Percentiles rank a stretch among this genome's conserved stretches.
Evolutionary conservation across 2,329 filamentous ascomycete species (phyloP).

Genomic region (Penicillium sp.): DNA sequence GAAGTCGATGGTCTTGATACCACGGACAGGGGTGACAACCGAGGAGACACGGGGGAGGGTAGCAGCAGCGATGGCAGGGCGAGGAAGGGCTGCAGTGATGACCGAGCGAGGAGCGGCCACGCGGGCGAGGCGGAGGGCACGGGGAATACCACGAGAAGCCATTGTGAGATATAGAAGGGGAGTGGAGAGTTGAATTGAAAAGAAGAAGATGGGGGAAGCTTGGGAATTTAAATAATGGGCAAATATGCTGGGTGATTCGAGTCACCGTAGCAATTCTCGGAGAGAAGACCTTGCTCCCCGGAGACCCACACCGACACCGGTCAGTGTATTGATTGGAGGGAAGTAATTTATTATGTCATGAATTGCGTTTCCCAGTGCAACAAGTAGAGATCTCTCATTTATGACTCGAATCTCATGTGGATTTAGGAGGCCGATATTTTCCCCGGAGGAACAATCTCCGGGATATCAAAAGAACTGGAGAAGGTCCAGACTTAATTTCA

Average conservation of each 20-base stretch:
- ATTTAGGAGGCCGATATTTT: neutral
- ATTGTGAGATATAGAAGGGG: slow-evolving; percentile 35
- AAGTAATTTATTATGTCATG: neutral
- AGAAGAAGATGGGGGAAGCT: slow-evolving; percentile 16
- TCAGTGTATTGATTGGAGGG: slow-evolving; percentile 13
- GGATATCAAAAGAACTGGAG: neutral
- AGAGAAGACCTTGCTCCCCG: slow-evolving; percentile 20
- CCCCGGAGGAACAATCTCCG: slow-evolving; percentile 2
- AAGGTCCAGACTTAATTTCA: neutral
- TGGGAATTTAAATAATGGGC: slow-evolving; percentile 20
- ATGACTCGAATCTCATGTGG: neutral
- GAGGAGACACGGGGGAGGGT: slow-evolving; percentile 45
- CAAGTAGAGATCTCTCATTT: neutral
- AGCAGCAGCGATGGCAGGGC: slow-evolving; percentile 48
- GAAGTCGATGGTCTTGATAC: slow-evolving; percentile 99
- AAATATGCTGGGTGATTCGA: slow-evolving; percentile 11
- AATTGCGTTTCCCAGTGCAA: slow-evolving; percentile 1
- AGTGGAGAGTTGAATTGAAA: slow-evolving; percentile 13
- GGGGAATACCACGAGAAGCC: slow-evolving; percentile 51
- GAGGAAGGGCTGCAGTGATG: slow-evolving; percentile 56
- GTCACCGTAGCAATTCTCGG: slow-evolving; percentile 21
- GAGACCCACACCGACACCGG: slow-evolving; percentile 18
- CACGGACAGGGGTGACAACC: slow-evolving; percentile 56
- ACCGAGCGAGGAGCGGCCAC: slow-evolving; percentile 59
- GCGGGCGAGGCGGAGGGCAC: slow-evolving; percentile 58